Conservation (phyloP, 106 monocot species). For the Allium cepa region DNA sequence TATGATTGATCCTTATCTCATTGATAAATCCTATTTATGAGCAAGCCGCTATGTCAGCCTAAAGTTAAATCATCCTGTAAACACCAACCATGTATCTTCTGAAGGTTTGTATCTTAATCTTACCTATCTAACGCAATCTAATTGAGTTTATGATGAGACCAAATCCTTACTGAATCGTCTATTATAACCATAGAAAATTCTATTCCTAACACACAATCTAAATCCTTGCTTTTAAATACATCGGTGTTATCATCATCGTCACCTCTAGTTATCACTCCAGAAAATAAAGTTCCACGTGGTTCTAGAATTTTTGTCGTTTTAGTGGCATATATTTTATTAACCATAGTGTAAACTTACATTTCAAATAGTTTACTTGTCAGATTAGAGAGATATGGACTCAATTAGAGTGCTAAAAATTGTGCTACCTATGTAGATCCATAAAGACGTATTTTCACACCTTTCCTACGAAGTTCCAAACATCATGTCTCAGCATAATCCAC, state of each 20-base stretch:
- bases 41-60: too few relatives aligned
- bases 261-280: slow-evolving; percentile 92
- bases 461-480: slow-evolving; percentile 93
- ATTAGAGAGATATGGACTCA: neutral
- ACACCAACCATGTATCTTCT: too few relatives aligned
- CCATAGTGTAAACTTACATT: slow-evolving; percentile 95
- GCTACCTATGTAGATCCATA: neutral
- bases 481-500: slow-evolving; percentile 97
- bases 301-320: slow-evolving; percentile 95
- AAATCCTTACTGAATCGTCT: slow-evolving; percentile 84
- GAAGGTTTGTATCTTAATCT: too few relatives aligned
- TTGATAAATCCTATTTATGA: too few relatives aligned
- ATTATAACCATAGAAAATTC: slow-evolving; percentile 96
- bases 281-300: slow-evolving; percentile 50
- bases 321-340: slow-evolving; percentile 88
- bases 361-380: slow-evolving; percentile 90
- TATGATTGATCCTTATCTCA: too few relatives aligned
- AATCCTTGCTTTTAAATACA: slow-evolving; percentile 84
- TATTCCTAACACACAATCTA: slow-evolving; percentile 94
- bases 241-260: slow-evolving; percentile 69
- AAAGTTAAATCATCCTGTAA: too few relatives aligned
- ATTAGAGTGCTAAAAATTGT: too few relatives aligned
- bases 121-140: slow-evolving; percentile 94
- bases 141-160: slow-evolving; percentile 95
- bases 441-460: slow-evolving; percentile 29